Percentiles rank a stretch among this genome's conserved stretches.
phyloP scores from a whole-genome alignment of 2,329 filamentous ascomycete species.

The Rhynchosporium agropyri region DNA sequence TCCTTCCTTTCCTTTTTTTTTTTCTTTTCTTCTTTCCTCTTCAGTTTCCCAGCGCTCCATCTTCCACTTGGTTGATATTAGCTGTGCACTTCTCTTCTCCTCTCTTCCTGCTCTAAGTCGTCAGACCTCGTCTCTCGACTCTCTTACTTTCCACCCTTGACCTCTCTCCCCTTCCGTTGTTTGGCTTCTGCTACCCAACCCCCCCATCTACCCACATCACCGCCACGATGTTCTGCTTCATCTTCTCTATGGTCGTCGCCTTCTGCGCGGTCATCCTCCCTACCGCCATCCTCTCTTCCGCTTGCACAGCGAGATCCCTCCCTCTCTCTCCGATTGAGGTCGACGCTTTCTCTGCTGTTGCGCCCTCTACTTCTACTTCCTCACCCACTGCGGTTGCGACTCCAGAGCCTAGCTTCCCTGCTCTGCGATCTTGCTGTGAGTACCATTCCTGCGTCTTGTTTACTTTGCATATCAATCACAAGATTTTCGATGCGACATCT shows the following conservation, averaged over 20 bases:
- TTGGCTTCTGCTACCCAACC: background rate
- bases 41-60: slow-evolving; percentile 3
- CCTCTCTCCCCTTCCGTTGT: background rate
- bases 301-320: background rate
- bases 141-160: background rate
- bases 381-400: background rate
- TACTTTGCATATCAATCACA: background rate
- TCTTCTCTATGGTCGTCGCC: background rate
- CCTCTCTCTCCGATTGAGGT: background rate
- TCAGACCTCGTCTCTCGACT: background rate
- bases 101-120: background rate
- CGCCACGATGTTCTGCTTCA: slow-evolving; percentile 5
- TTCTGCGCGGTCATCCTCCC: background rate
- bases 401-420: background rate
- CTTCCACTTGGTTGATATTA: slow-evolving; percentile 7
- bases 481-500: too few species aligned
- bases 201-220: background rate
- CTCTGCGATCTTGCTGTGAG: slow-evolving; percentile 8
- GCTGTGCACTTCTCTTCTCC: background rate
- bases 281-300: background rate
- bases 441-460: background rate
- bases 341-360: background rate
- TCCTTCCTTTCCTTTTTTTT: background rate
- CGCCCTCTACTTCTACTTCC: background rate
- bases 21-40: background rate